Evolutionary conservation across 164 flowering plant genomes (phyloP).

Genomic region (Pachysandra terminalis): DNA sequence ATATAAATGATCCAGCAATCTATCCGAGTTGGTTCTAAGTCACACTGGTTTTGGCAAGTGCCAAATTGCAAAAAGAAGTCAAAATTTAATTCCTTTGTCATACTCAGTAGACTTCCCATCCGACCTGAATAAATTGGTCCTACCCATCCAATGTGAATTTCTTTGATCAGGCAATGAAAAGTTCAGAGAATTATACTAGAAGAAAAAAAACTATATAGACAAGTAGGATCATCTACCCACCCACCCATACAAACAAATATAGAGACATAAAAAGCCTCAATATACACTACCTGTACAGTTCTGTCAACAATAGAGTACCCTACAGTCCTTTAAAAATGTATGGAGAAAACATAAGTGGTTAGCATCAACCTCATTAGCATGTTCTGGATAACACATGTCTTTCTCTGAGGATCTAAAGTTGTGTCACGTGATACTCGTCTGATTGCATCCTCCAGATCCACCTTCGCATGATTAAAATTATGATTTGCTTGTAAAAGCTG

Average conservation of each 20-base stretch:
- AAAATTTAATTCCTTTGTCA: neutral
- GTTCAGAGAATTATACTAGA: neutral
- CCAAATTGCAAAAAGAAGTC: neutral
- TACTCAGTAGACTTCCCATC: neutral
- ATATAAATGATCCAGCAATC: neutral
- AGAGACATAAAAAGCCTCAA: no score
- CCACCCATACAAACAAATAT: neutral
- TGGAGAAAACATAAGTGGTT: neutral
- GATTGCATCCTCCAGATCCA: conserved; percentile 51
- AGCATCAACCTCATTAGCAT: conserved; percentile 58
- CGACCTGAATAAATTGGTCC: neutral
- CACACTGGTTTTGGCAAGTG: neutral
- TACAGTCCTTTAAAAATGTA: neutral
- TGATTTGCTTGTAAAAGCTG: conserved; percentile 16
- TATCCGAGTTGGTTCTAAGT: neutral
- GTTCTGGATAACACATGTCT: conserved; percentile 61
- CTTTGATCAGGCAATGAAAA: neutral
- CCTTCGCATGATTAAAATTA: conserved; percentile 28
- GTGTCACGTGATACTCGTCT: conserved; percentile 61
- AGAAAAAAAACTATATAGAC: neutral
- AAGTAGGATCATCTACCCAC: neutral
- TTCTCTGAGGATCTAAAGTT: conserved; percentile 50
- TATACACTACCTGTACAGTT: neutral
- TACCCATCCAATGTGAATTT: neutral
- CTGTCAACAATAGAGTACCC: neutral